Evolutionary conservation across 2,329 filamentous ascomycete species (phyloP), one percentile per base, ranked within the genome.

Genomic region (Aspergillus clavatus): DNA sequence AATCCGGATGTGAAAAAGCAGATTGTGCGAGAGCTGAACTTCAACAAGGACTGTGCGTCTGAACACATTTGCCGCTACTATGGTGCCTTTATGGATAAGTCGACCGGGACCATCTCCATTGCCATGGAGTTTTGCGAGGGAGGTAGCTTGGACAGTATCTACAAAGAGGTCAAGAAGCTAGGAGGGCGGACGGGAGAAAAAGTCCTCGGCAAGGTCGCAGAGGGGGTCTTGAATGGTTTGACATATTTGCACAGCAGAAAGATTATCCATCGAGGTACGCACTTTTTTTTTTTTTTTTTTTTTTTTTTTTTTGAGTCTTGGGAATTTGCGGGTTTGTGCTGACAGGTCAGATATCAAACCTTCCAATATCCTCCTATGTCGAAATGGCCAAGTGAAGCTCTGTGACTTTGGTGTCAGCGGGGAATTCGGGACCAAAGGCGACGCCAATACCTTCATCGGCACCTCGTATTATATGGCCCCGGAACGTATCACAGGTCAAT

Each of bases 381-480:
- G 91, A 50, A 83, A 87, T 55, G 93, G 93, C 26, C 87, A 95
- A 58, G 91, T 98, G 54, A 98, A 98, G 72, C 81, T 98, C 12
- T 98, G 93, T 72, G 93, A 98, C 72, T 98, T 98, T 66, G 93
- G 93, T 58, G 93, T 98, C 38, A 95, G 87, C 47, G 93, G 93
- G 55, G 93, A 97, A 68, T 97, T 97, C 63, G 94, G 93, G 54
- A 98, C 93, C 40, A 97, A 98, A 69, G 93, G 93, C 43, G 93
- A 97, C 66, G 93, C 93, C 54, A 96, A 97, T 67, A 98, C 93
- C 0, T 98, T 98, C 63, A 98, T 98, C 63, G 93, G 93, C 52
- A 98, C 93, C 10, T 95, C 88, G 50, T 98, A 97, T 67, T 98
- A 98, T 75, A 98, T 98, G 93, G 93, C 93, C 3, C 93, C 93